Evolutionary conservation across 2,329 filamentous ascomycete genomes (phyloP).

Genomic region (Pseudocercospora musae): DNA sequence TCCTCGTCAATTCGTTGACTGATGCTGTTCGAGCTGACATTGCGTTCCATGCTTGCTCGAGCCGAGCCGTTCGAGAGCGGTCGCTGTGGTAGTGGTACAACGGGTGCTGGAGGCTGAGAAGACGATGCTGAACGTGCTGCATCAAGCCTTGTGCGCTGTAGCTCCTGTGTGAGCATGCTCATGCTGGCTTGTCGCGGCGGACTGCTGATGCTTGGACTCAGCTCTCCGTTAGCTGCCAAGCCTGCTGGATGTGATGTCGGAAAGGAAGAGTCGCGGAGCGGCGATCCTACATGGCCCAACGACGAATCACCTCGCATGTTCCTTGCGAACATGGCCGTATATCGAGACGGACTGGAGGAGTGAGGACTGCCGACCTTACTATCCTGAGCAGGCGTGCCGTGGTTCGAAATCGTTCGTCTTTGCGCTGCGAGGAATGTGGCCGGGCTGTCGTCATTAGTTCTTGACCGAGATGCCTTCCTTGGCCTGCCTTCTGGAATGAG

Average conservation of each 20-base stretch:
- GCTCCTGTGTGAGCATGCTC: constrained; percentile 59
- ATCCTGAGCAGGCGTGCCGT: constrained; percentile 37
- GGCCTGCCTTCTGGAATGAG: constrained; percentile 61
- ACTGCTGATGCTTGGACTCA: constrained; percentile 49
- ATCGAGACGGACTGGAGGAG: constrained; percentile 60
- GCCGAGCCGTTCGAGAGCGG: constrained; percentile 25
- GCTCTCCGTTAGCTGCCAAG: constrained; percentile 23
- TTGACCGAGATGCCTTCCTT: constrained; percentile 57
- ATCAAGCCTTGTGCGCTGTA: constrained; percentile 39
- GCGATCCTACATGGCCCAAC: constrained; percentile 62
- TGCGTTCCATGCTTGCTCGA: constrained; percentile 23
- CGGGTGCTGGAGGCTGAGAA: constrained; percentile 5
- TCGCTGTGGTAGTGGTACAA: constrained; percentile 11
- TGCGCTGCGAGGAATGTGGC: constrained; percentile 34
- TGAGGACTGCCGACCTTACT: constrained; percentile 52
- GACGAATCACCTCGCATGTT: constrained; percentile 37
- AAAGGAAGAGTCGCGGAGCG: constrained; percentile 54
- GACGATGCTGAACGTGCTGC: constrained; percentile 28
- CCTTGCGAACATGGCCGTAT: constrained; percentile 53
- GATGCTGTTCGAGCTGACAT: constrained; percentile 23
- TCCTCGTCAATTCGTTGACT: constrained; percentile 26
- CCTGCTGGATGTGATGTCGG: constrained; percentile 21
- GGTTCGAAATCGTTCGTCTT: constrained; percentile 42
- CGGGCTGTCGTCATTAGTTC: constrained; percentile 50
- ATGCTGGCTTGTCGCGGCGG: constrained; percentile 57